Percentiles rank a stretch among this genome's conserved stretches.
These are phyloP conservation scores for Oryza coarctata DNA, from an alignment of 176 grass and related monocot genomes.

Conservation along the genomic window DNA sequence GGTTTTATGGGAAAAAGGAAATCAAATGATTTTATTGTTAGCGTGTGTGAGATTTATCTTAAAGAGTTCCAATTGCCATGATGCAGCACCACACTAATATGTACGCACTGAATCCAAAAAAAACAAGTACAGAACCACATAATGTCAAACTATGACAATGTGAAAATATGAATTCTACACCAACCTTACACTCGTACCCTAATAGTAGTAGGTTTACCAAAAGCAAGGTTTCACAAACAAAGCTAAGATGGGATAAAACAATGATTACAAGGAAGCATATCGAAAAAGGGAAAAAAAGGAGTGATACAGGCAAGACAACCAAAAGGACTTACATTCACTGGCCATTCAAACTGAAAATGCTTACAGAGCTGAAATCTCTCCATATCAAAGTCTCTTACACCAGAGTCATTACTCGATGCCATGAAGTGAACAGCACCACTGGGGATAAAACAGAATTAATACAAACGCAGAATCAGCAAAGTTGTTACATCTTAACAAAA, in stretches of 20 bases:
- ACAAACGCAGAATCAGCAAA: neutral
- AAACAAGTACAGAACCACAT: neutral
- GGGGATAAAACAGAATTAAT: slow-evolving; percentile 20
- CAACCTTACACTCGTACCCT: neutral
- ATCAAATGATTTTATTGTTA: neutral
- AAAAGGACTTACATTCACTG: slow-evolving; percentile 70
- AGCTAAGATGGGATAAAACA: too few species aligned
- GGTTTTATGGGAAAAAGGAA: too few species aligned
- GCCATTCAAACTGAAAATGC: slow-evolving; percentile 77
- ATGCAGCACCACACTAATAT: slow-evolving; percentile 6
- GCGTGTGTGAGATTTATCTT: neutral
- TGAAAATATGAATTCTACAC: neutral
- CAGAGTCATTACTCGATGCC: slow-evolving; percentile 82
- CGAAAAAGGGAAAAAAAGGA: neutral
- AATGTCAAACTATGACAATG: neutral
- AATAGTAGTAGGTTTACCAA: neutral
- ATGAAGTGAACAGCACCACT: slow-evolving; percentile 80
- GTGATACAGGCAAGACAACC: slow-evolving; percentile 15
- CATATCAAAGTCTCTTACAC: slow-evolving; percentile 83
- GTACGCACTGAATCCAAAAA: neutral
- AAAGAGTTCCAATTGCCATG: neutral
- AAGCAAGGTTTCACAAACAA: slow-evolving; percentile 3
- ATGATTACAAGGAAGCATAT: too few species aligned
- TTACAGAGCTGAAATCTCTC: slow-evolving; percentile 80
- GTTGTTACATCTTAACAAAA: slow-evolving; percentile 18